Percentiles rank a stretch among this genome's conserved stretches.
Conservation (phyloP, 2,329 filamentous ascomycete genomes). For the Penicillium sp. region DNA sequence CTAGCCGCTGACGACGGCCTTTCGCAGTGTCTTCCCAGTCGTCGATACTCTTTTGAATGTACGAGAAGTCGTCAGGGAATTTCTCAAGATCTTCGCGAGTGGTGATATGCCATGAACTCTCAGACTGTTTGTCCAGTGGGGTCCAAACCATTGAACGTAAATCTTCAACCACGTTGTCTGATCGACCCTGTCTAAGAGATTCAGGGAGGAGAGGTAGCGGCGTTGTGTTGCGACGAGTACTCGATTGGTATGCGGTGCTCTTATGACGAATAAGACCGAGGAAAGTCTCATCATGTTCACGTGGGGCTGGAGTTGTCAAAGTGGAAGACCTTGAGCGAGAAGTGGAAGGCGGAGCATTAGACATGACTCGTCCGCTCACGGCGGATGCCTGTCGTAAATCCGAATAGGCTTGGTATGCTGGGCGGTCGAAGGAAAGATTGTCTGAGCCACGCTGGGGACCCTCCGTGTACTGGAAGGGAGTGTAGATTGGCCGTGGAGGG, state of each 20-base stretch:
- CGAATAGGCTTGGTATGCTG: constrained; percentile 49
- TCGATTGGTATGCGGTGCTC: constrained; percentile 41
- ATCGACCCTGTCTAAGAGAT: constrained; percentile 32
- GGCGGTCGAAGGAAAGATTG: constrained; percentile 38
- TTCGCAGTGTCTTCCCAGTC: constrained; percentile 50
- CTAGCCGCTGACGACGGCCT: constrained; percentile 45
- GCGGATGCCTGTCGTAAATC: constrained; percentile 46
- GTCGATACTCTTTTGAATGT: constrained; percentile 41
- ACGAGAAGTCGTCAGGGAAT: constrained; percentile 44
- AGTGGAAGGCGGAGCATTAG: constrained; percentile 28
- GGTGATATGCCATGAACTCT: constrained; percentile 34
- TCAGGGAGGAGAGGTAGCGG: constrained; percentile 32
- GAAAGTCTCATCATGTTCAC: constrained; percentile 46
- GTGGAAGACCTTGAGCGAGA: constrained; percentile 19
- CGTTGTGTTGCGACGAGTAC: constrained; percentile 25
- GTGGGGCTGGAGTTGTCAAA: constrained; percentile 20
- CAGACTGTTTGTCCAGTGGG: constrained; percentile 33
- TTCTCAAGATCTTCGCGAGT: constrained; percentile 35
- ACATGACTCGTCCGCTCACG: constrained; percentile 46
- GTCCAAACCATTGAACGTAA: constrained; percentile 37
- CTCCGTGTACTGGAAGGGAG: constrained; percentile 46
- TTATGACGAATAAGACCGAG: constrained; percentile 49
- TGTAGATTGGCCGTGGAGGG: constrained; percentile 44
- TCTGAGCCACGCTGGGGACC: constrained; percentile 43
- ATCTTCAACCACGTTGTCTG: constrained; percentile 30